These are phyloP conservation scores for Boletus semigastroideus DNA, from an alignment of 1,284 basidiomycete genomes.

Conservation along the genomic window DNA sequence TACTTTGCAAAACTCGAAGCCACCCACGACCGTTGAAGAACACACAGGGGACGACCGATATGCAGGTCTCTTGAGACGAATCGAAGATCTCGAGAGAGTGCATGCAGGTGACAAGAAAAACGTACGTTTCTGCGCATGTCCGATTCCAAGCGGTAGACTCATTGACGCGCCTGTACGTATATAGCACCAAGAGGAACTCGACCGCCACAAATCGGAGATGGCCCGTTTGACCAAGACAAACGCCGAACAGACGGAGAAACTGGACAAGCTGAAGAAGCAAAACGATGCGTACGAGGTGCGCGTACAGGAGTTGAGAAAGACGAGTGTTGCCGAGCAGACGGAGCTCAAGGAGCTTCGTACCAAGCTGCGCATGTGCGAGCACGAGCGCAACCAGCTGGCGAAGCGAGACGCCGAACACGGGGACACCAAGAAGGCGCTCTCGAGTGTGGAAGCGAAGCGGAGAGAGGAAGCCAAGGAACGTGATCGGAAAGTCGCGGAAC, in stretches of 20 bases:
- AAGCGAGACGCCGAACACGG: slow-evolving; percentile 51
- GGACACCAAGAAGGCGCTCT: slow-evolving; percentile 54
- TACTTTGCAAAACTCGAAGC: slow-evolving; percentile 12
- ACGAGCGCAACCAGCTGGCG: slow-evolving; percentile 52
- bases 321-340: slow-evolving; percentile 46
- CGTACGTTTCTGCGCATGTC: slow-evolving; percentile 39
- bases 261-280: slow-evolving; percentile 64
- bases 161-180: not conserved
- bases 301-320: slow-evolving; percentile 58
- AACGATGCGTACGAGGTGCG: slow-evolving; percentile 52
- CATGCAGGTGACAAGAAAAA: slow-evolving; percentile 66
- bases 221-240: slow-evolving; percentile 46
- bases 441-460: slow-evolving; percentile 47
- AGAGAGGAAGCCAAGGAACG: slow-evolving; percentile 54
- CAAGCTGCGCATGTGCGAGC: slow-evolving; percentile 60
- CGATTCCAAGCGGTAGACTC: not conserved
- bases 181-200: slow-evolving; percentile 65
- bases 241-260: slow-evolving; percentile 52
- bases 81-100: slow-evolving; percentile 64
- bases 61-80: slow-evolving; percentile 55
- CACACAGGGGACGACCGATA: slow-evolving; percentile 44
- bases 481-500: slow-evolving; percentile 53
- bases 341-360: slow-evolving; percentile 62
- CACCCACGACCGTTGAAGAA: slow-evolving; percentile 1
- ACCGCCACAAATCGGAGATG: slow-evolving; percentile 57